Conservation (phyloP, 495 filamentous ascomycete species). For the Hyaloscypha variabilis region DNA sequence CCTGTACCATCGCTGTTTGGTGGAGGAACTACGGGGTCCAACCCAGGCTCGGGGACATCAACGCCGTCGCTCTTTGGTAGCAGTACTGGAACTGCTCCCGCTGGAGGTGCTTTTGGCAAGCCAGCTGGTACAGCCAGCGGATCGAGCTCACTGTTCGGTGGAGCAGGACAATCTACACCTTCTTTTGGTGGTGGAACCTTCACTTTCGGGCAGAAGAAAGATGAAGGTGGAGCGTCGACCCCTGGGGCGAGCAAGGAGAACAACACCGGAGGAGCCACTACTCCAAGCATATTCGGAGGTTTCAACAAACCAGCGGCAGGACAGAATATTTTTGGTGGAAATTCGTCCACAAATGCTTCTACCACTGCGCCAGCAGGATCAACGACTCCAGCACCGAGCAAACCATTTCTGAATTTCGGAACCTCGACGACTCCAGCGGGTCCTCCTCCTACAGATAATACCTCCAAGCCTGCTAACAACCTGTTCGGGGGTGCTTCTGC, state of each 20-base stretch:
- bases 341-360: slow-evolving; percentile 14
- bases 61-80: slow-evolving; percentile 29
- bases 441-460: slow-evolving; percentile 35
- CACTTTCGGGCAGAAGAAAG: slow-evolving; percentile 26
- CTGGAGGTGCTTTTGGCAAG: slow-evolving; percentile 16
- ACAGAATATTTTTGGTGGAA: slow-evolving; percentile 34
- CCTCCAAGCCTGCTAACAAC: slow-evolving; percentile 17
- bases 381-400: slow-evolving; percentile 28
- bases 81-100: slow-evolving; percentile 25
- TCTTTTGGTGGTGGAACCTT: slow-evolving; percentile 21
- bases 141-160: slow-evolving; percentile 7
- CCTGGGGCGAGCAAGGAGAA: slow-evolving; percentile 9
- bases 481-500: slow-evolving; percentile 16
- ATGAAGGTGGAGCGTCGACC: slow-evolving; percentile 10
- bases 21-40: slow-evolving; percentile 21
- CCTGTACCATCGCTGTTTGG: slow-evolving; percentile 42
- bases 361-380: slow-evolving; percentile 26
- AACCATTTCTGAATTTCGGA: slow-evolving; percentile 17
- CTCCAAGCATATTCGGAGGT: slow-evolving; percentile 15
- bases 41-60: slow-evolving; percentile 27
- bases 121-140: slow-evolving; percentile 11
- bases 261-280: slow-evolving; percentile 6
- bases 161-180: not conserved
- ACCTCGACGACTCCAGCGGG: slow-evolving; percentile 45
- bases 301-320: slow-evolving; percentile 13